These are phyloP conservation scores for Candida sojae DNA, from an alignment of 1,139 yeast genomes.

Conservation along the genomic window DNA sequence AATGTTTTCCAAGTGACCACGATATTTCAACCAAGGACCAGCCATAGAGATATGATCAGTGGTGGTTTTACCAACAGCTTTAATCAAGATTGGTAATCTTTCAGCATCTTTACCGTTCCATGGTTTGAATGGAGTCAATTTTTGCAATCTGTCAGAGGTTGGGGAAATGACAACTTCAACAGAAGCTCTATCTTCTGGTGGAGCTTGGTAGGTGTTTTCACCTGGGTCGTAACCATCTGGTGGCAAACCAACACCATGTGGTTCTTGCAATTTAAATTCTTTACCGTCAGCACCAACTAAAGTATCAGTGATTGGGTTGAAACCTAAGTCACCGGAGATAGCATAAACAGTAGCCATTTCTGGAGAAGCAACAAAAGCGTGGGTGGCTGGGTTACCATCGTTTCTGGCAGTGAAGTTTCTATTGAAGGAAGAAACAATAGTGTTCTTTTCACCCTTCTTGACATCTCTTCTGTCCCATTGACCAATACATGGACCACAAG, in stretches of 20 bases:
- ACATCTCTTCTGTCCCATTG: conserved; percentile 92
- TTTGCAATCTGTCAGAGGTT: conserved; percentile 68
- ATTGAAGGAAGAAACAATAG: conserved; percentile 93
- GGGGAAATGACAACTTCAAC: conserved; percentile 78
- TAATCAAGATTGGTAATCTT: conserved; percentile 75
- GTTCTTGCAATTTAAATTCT: conserved; percentile 72
- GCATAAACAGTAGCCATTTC: conserved; percentile 97
- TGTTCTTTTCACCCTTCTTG: conserved; percentile 67
- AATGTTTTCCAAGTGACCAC: conserved; percentile 95
- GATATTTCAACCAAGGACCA: conserved; percentile 98
- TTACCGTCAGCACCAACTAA: conserved; percentile 66
- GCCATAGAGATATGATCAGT: conserved; percentile 99
- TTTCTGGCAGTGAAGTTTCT: conserved; percentile 97
- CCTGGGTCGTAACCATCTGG: conserved; percentile 78
- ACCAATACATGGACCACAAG: conserved; percentile 99
- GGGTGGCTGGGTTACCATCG: conserved; percentile 95
- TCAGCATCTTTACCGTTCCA: conserved; percentile 96
- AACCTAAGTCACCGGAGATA: conserved; percentile 85
- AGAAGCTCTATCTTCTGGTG: conserved; percentile 90
- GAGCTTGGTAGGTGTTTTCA: conserved; percentile 71
- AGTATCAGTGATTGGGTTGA: conserved; percentile 83
- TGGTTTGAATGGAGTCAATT: conserved; percentile 83
- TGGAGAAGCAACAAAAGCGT: conserved; percentile 96
- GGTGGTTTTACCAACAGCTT: conserved; percentile 97
- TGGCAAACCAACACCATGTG: conserved; percentile 86